These are phyloP conservation scores for Aeminium ludgeri DNA, from an alignment of 495 filamentous ascomycete genomes.

Conservation along the genomic window DNA sequence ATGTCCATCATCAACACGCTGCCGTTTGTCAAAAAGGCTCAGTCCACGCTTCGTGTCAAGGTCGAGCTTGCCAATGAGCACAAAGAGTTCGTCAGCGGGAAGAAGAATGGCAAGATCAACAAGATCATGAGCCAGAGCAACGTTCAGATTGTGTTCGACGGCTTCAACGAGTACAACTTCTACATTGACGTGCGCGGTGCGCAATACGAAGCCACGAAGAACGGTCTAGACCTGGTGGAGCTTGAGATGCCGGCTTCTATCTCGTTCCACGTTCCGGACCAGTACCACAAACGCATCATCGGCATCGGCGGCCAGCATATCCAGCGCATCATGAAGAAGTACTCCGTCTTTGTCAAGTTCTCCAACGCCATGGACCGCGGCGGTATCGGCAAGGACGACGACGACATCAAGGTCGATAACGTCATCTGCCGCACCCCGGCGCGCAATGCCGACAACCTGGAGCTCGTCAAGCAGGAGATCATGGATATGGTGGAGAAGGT, in stretches of 20 bases:
- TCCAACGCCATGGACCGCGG: conserved; percentile 98
- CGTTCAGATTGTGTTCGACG: conserved; percentile 97
- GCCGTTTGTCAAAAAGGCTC: conserved; percentile 68
- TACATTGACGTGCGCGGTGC: conserved; percentile 92
- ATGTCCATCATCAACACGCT: conserved; percentile 85
- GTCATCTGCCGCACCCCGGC: conserved; percentile 96
- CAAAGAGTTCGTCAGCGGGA: conserved; percentile 97
- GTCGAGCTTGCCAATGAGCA: conserved; percentile 98
- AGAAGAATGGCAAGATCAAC: conserved; percentile 99
- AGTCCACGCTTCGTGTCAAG: conserved; percentile 89
- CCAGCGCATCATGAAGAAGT: conserved; percentile 99
- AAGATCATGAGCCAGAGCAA: conserved; percentile 99
- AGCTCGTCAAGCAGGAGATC: conserved; percentile 96
- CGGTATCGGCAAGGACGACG: conserved; percentile 82
- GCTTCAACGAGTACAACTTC: conserved; percentile 99
- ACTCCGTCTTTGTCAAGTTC: conserved; percentile 99
- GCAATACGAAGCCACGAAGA: conserved; percentile 80
- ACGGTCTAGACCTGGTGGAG: conserved; percentile 80
- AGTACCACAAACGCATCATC: conserved; percentile 99
- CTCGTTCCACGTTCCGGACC: conserved; percentile 98
- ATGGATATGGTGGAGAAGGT: conserved; percentile 98
- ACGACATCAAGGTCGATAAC: conserved; percentile 97
- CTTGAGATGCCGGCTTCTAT: conserved; percentile 99
- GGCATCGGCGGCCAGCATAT: conserved; percentile 97
- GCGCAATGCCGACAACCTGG: conserved; percentile 87